These are phyloP conservation scores for Neurospora sp. DNA, from an alignment of 2,329 filamentous ascomycete genomes.

Conservation along the genomic window DNA sequence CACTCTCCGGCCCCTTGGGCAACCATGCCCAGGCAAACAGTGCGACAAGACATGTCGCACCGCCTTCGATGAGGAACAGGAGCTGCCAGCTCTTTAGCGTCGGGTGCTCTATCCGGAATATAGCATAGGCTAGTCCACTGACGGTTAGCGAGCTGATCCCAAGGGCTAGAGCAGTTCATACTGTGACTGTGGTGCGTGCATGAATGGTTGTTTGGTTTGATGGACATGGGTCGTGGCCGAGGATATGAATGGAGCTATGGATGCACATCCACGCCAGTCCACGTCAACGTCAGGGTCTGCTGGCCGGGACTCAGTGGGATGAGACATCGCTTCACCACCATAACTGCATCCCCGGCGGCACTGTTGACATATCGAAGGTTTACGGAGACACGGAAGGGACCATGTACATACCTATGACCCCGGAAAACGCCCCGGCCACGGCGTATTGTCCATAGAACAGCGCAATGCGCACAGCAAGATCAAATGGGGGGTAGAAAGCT, in stretches of 20 bases:
- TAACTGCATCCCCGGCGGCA: conserved; percentile 2
- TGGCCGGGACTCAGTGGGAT: neutral
- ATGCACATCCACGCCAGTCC: neutral
- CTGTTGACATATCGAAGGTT: conserved; percentile 6
- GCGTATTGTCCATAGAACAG: conserved; percentile 49
- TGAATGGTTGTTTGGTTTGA: neutral
- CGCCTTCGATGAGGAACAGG: conserved; percentile 35
- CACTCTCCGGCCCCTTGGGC: conserved; percentile 26
- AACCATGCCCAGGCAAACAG: conserved; percentile 29
- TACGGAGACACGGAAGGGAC: neutral
- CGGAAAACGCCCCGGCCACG: conserved; percentile 46
- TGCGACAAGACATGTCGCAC: conserved; percentile 27
- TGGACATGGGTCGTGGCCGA: neutral
- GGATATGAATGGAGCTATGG: neutral
- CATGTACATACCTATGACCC: conserved; percentile 29
- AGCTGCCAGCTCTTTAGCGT: conserved; percentile 30
- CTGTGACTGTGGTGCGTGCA: neutral
- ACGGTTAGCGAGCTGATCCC: neutral
- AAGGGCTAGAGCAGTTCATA: neutral
- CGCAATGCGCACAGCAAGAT: conserved; percentile 43
- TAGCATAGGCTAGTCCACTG: conserved; percentile 22
- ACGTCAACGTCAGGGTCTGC: neutral
- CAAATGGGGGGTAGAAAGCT: conserved; percentile 47
- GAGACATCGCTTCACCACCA: neutral
- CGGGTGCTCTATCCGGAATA: conserved; percentile 28